Evolutionary conservation across 257 asterid genomes (phyloP), one percentile per base, ranked within the genome.

Genomic region (Misopates orontium): DNA sequence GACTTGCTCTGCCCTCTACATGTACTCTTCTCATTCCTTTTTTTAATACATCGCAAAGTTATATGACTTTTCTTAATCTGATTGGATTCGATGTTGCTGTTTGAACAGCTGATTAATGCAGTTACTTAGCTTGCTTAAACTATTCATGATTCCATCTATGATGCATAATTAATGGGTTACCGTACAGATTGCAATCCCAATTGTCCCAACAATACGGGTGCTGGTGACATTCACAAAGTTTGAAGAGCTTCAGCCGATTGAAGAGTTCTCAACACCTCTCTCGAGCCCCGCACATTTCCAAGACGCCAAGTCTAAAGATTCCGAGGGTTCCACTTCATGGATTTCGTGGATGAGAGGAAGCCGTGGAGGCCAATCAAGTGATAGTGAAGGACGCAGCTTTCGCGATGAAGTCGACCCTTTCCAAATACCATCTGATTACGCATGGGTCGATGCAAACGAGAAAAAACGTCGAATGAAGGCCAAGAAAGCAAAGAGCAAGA

Each of bases 391-490:
- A 61, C 89, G 82, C 53, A 88, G 97, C 83, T 88, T 86, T 79
- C 79, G 75, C 12, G 99, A 86, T 62, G 96, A 88, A 67, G 80
- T 75, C 59, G 99, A 90, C 79, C 99, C 99, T 20, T 94, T 94
- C 81, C 85, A 62, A 81, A 84, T 94, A 70, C 98, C 99, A 39
- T 39, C 95, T 25, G 99, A 90, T 63, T 94, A 90, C 59, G 63
- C 90, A 32, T 94, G 99, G 99, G 91, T 94, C 39, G 99, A 94
- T 73, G 91, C 95, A 14, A 88, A 79, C 17, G 98, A 94, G 96
- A 94, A 90, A 77, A 94, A 87, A 65, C 96, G 96, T 4, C 78
- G 98, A 50, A 69, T 85, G 93, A 94, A 88, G 76, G 93, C 96
- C 57, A 94, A 88, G 85, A 90, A 79, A 80, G 96, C 96, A 19